phyloP scores from a whole-genome alignment of 768 basidiomycete genomes.

The Boletus speciosus region DNA sequence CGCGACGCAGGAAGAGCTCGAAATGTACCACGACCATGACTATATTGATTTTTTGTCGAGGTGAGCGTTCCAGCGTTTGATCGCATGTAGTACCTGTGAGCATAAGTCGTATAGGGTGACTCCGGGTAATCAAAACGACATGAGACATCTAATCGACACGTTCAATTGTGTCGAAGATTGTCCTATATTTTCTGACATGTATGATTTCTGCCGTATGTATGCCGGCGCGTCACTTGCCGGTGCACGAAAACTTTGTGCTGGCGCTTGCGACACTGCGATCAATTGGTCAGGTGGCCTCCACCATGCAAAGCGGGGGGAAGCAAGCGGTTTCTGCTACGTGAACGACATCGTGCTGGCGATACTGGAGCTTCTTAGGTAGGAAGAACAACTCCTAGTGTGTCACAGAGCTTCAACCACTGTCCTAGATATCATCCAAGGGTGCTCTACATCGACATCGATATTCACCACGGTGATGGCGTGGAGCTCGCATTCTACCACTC shows the following conservation, averaged over 20 bases:
- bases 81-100: not conserved
- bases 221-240: slow-evolving; percentile 90
- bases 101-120: slow-evolving; percentile 34
- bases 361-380: slow-evolving; percentile 81
- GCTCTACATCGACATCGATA: slow-evolving; percentile 98
- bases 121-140: slow-evolving; percentile 65
- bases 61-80: slow-evolving; percentile 39
- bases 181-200: slow-evolving; percentile 93
- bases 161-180: slow-evolving; percentile 98
- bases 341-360: slow-evolving; percentile 97
- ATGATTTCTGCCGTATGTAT: slow-evolving; percentile 92
- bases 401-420: not conserved
- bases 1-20: slow-evolving; percentile 87
- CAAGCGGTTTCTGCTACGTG: slow-evolving; percentile 97
- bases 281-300: slow-evolving; percentile 99
- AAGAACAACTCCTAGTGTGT: not conserved
- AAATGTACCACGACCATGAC: slow-evolving; percentile 89
- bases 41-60: slow-evolving; percentile 95
- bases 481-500: slow-evolving; percentile 97
- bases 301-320: slow-evolving; percentile 96
- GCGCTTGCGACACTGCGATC: slow-evolving; percentile 91
- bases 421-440: slow-evolving; percentile 87
- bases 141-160: slow-evolving; percentile 73
- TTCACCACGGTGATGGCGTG: slow-evolving; percentile 98
- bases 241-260: slow-evolving; percentile 80